Evolutionary conservation across 192 early-diverging fungal genomes (phyloP).

Genomic region (Coemansia reversa): DNA sequence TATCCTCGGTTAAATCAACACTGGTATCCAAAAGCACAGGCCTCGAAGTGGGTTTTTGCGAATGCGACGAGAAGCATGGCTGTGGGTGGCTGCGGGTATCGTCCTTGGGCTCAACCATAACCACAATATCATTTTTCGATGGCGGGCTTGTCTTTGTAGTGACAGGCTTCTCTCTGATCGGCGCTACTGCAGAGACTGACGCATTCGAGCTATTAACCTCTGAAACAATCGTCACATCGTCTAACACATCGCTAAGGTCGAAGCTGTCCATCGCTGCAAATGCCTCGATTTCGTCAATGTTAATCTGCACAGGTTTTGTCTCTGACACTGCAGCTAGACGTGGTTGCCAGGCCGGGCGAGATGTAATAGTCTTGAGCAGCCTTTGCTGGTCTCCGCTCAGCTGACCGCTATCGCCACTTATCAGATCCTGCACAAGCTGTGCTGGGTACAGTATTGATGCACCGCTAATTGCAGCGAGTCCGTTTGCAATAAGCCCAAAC

Average conservation of each 20-base stretch:
- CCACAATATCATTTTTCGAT: background rate
- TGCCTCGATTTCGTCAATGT: constrained; percentile 36
- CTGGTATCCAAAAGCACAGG: background rate
- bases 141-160: background rate
- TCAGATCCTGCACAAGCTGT: constrained; percentile 26
- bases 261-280: constrained; percentile 30
- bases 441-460: constrained; percentile 43
- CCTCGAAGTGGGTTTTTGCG: background rate
- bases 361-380: constrained; percentile 19
- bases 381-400: constrained; percentile 18
- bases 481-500: constrained; percentile 38
- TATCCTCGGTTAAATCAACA: background rate
- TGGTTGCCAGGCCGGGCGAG: constrained; percentile 26
- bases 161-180: background rate
- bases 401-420: constrained; percentile 9
- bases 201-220: background rate
- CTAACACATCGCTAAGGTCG: constrained; percentile 30
- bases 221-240: constrained; percentile 4
- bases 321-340: constrained; percentile 19
- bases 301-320: constrained; percentile 35
- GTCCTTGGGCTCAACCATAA: background rate
- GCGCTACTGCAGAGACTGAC: background rate
- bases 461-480: constrained; percentile 27
- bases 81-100: background rate
- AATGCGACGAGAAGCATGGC: background rate